A percentile compares a stretch with the other conserved stretches of the same genome.
Evolutionary conservation across 176 grass and related monocot species (phyloP).

Genomic region (Triticum urartu): DNA sequence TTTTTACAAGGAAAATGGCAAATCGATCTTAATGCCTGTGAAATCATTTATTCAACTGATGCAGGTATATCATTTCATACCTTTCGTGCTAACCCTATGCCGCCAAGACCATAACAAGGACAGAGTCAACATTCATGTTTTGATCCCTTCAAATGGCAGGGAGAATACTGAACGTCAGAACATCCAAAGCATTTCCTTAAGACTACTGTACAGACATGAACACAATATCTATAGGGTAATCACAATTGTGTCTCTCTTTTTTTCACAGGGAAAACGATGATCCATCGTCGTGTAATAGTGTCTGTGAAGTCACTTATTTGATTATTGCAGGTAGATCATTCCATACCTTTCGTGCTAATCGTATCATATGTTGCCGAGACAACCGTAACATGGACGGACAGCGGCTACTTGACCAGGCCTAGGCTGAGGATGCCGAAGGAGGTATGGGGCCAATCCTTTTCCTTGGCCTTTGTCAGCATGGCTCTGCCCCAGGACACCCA

Average conservation of each 20-base stretch:
- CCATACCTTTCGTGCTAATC: not conserved
- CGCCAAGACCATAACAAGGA: too few species aligned
- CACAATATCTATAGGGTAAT: not conserved
- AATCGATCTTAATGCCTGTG: not conserved
- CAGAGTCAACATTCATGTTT: not conserved
- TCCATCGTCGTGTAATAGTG: not conserved
- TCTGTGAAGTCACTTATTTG: not conserved
- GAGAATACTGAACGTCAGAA: not conserved
- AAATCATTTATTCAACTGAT: not conserved
- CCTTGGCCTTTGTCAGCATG: slow-evolving; percentile 62
- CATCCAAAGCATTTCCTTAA: not conserved
- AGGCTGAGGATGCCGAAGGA: slow-evolving; percentile 67
- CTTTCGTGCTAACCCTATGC: not conserved
- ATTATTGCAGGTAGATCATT: not conserved
- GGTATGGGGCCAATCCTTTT: slow-evolving; percentile 58
- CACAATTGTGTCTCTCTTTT: not conserved
- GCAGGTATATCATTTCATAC: not conserved
- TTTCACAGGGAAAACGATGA: not conserved
- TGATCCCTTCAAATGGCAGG: not conserved
- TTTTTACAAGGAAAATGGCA: not conserved
- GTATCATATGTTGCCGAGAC: not conserved
- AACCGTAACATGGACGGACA: not conserved
- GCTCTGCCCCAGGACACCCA: slow-evolving; percentile 84
- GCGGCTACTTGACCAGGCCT: slow-evolving; percentile 42
- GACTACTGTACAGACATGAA: not conserved